Percentiles rank a stretch among this genome's conserved stretches.
Evolutionary conservation across 1,284 basidiomycete species (phyloP).

Genomic region (Marasmius sp.): DNA sequence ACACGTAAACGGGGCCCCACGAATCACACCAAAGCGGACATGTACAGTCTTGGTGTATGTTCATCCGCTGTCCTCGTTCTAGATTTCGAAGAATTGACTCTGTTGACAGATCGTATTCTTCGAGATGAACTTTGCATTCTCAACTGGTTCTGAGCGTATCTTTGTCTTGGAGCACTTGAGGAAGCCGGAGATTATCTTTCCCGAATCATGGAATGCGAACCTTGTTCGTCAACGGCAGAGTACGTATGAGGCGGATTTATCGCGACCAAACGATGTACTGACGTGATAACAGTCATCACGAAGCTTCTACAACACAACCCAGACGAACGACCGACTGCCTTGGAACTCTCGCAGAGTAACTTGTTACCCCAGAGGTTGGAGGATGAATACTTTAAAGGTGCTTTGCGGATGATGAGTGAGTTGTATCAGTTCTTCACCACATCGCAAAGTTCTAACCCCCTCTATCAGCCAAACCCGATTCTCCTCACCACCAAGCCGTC

Average conservation of each 20-base stretch:
- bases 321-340: constrained; percentile 75
- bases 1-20: constrained; percentile 62
- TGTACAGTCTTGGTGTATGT: constrained; percentile 89
- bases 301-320: constrained; percentile 87
- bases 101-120: constrained; percentile 85
- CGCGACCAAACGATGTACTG: constrained; percentile 14
- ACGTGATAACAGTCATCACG: constrained; percentile 61
- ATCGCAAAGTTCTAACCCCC: constrained; percentile 1
- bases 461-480: constrained; percentile 64
- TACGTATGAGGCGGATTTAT: constrained; percentile 32
- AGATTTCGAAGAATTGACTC: constrained; percentile 3
- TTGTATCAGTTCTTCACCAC: constrained; percentile 13
- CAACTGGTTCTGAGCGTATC: constrained; percentile 87
- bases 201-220: constrained; percentile 68
- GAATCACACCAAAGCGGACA: constrained; percentile 86
- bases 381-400: constrained; percentile 84
- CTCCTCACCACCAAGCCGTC: constrained; percentile 71
- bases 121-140: constrained; percentile 92
- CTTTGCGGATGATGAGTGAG: constrained; percentile 73
- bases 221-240: constrained; percentile 68
- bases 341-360: constrained; percentile 83
- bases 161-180: constrained; percentile 80
- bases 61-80: neutral
- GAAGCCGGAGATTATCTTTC: constrained; percentile 74
- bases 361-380: constrained; percentile 76